Base-by-base conservation (phyloP, 1,284 basidiomycete species). In the Ceratorhiza oryzae-sativae region DNA sequence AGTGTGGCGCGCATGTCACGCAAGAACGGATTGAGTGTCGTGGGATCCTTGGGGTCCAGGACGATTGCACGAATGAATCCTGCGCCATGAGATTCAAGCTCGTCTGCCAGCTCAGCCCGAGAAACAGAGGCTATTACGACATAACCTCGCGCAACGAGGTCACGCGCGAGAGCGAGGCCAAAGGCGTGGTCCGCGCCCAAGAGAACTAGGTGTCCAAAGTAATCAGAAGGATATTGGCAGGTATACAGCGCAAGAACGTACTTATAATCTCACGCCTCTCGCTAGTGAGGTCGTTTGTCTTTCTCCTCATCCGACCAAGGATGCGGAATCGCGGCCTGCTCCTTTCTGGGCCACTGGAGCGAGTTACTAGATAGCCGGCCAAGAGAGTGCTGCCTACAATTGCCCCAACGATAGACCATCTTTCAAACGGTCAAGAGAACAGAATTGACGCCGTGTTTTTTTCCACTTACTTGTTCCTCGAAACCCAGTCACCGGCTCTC, bases 41-140 rank as follows among this genome's bases (percentile, higher is more conserved):
- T 86, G 27, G 89, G 88, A 90, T 91, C 89, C 65, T 82, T 82
- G 0, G 92, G 89, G 79, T 94, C 89, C 53, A 94, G 85, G 23
- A 94, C 87, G 72, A 94, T 84, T 0, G 89, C 91, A 61, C 89
- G 88, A 71, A 94, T 85, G 80, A 87, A 94, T 53, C 93, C 92
- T 76, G 88, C 83, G 39, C 86, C 86, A 74, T 83, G 81, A 49
- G 82, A 82, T 79, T 94, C 91, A 60, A 94, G 81, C 25, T 82
- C 81, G 23, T 86, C 83, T 34, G 87, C 87, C 8, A 86, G 85
- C 67, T 89, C 88, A 0, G 88, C 85, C 15, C 85, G 86, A 1
- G 87, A 82, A 15, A 93, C 91, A 74, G 89, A 93, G 5, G 88
- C 84, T 75, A 95, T 88, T 48, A 95, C 88, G 76, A 93, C 89